Percentiles rank a stretch among this genome's conserved stretches.
phyloP scores from a whole-genome alignment of 345 rosid genomes.

The Salix dunnii region DNA sequence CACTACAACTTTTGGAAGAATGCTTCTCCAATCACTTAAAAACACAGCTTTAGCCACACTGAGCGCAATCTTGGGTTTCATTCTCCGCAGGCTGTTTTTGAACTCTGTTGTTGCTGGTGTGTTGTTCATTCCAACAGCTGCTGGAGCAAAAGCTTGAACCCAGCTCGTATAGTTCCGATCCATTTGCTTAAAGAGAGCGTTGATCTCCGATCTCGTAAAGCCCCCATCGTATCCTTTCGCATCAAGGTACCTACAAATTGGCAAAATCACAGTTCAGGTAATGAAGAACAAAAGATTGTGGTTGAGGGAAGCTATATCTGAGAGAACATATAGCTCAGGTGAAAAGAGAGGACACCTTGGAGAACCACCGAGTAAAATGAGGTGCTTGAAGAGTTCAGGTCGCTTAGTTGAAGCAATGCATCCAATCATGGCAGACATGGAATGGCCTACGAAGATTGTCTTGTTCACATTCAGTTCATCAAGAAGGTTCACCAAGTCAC shows the following conservation, averaged over 20 bases:
- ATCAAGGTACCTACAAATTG: constrained; percentile 29
- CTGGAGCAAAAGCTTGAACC: constrained; percentile 24
- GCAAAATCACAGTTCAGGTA: background rate
- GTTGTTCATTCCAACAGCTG: constrained; percentile 14
- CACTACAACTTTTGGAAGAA: constrained; percentile 21
- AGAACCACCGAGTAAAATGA: constrained; percentile 32
- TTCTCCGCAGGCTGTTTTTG: constrained; percentile 16
- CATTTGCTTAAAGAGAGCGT: constrained; percentile 12
- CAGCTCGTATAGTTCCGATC: constrained; percentile 16
- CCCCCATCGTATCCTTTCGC: constrained; percentile 30
- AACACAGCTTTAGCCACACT: constrained; percentile 22
- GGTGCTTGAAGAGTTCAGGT: constrained; percentile 30
- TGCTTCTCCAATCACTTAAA: constrained; percentile 25
- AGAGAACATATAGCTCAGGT: background rate
- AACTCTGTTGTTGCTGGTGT: constrained; percentile 18
- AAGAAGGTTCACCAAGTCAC: constrained; percentile 23
- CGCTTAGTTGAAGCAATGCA: constrained; percentile 26
- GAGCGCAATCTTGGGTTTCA: constrained; percentile 18
- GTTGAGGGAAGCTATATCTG: background rate
- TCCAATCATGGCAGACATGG: constrained; percentile 42
- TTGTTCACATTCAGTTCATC: constrained; percentile 17
- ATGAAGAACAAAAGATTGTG: background rate
- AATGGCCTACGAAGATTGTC: constrained; percentile 35
- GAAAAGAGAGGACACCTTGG: constrained; percentile 25
- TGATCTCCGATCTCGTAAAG: constrained; percentile 7